phyloP scores from a whole-genome alignment of 2,329 filamentous ascomycete genomes.

The Knufia petricola region DNA sequence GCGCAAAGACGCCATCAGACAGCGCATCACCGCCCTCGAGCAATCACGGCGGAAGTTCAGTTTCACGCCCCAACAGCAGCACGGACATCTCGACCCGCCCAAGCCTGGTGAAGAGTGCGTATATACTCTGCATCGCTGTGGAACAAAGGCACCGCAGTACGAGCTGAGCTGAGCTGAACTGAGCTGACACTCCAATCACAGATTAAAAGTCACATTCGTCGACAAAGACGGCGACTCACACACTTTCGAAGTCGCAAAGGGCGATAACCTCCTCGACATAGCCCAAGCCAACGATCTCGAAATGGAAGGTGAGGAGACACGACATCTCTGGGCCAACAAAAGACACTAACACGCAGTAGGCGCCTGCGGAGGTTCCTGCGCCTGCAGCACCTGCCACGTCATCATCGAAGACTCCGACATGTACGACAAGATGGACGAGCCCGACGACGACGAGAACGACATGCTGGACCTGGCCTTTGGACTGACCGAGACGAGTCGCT shows the following conservation, averaged over 20 bases:
- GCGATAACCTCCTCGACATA: constrained; percentile 90
- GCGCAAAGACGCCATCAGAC: constrained; percentile 18
- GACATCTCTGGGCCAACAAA: constrained; percentile 4
- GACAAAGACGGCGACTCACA: constrained; percentile 75
- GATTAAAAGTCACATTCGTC: constrained; percentile 81
- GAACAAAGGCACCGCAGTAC: no score
- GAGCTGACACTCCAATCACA: constrained; percentile 29
- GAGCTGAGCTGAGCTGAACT: no score
- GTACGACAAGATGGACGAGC: constrained; percentile 70
- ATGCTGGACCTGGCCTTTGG: constrained; percentile 89
- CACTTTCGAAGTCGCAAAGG: constrained; percentile 69
- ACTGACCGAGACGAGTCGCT: constrained; percentile 69
- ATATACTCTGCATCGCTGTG: no score
- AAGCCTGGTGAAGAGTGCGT: constrained; percentile 86
- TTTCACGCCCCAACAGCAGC: constrained; percentile 48
- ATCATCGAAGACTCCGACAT: constrained; percentile 65
- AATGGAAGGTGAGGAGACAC: constrained; percentile 84
- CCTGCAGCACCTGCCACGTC: constrained; percentile 87
- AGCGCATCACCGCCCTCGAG: constrained; percentile 21
- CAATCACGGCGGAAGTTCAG: constrained; percentile 50
- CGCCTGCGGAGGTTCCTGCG: constrained; percentile 87
- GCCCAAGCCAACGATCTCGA: constrained; percentile 90
- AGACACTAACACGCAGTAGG: constrained; percentile 35
- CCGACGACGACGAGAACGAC: constrained; percentile 74
- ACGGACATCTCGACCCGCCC: constrained; percentile 74